Evolutionary conservation across 768 basidiomycete genomes (phyloP), one percentile per base, ranked within the genome.

Genomic region (Tephrocybe sp.): DNA sequence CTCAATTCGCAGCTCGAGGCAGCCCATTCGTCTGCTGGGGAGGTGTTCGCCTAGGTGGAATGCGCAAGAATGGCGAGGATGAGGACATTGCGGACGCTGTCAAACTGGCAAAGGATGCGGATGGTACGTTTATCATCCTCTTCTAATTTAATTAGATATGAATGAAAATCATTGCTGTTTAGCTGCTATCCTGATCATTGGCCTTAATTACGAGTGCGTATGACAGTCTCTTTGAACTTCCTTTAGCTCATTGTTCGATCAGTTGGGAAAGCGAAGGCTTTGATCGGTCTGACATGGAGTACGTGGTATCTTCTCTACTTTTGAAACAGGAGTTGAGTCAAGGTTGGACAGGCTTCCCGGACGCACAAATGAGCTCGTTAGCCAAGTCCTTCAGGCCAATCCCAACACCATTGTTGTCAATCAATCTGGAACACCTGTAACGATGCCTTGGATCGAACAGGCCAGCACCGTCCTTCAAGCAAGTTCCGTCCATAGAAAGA

Each of bases 211-310:
- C 32, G 81, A 83, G 70, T 80, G 45, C 6, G 71, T 64, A 5
- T 33, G 17, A 36, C 4, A 4, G 10, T n/a, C 12, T 30, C 32
- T 14, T 19, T 23, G 3, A 23, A 20, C 11, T n/a, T 22, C 17
- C 5, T 32, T 10, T 17, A 33, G 14, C 22, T 53, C 34, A 44
- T 43, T 38, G 14, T 16, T 43, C 43, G 16, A 4, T 22, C 44
- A 67, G 67, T 33, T 65, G 73, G 72, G 83, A 86, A 61, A 77
- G 75, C 38, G 84, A 85, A 67, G 82, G 81, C 2, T 77, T 76
- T 54, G 84, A 86, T 60, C 70, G 84, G 36, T 60, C 68, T 10
- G 61, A 75, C 53, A 66, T 78, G 57, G 68, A 71, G 74, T 77
- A 52, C 35, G 65, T 62, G 46, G 23, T 36, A 17, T 1, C 23